phyloP scores from a whole-genome alignment of 2,329 filamentous ascomycete species.

The Emergomyces orientalis region DNA sequence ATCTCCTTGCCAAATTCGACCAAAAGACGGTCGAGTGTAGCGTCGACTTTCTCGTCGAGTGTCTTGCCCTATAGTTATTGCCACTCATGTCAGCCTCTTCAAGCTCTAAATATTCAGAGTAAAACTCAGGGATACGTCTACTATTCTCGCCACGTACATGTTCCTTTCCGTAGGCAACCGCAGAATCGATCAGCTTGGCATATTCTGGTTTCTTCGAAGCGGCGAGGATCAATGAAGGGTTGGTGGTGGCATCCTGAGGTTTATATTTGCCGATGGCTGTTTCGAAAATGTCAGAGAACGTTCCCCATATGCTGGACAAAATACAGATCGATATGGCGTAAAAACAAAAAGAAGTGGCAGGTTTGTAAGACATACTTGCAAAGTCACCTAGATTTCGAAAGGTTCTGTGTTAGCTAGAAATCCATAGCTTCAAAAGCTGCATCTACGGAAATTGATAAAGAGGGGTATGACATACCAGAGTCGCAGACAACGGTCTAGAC shows the following conservation, averaged over 20 bases:
- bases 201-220: slow-evolving; percentile 98
- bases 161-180: slow-evolving; percentile 76
- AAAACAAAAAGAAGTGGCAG: background rate
- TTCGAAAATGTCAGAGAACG: slow-evolving; percentile 27
- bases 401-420: slow-evolving; percentile 22
- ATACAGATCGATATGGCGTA: background rate
- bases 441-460: slow-evolving; percentile 1
- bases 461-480: slow-evolving; percentile 58
- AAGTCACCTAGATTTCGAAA: slow-evolving; percentile 54
- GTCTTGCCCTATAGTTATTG: slow-evolving; percentile 41
- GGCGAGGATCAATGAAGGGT: slow-evolving; percentile 96
- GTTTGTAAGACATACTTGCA: slow-evolving; percentile 51
- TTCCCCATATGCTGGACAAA: background rate
- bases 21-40: slow-evolving; percentile 82
- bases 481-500: slow-evolving; percentile 85
- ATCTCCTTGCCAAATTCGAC: slow-evolving; percentile 99
- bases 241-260: slow-evolving; percentile 99
- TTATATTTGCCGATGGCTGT: slow-evolving; percentile 98
- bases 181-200: slow-evolving; percentile 78
- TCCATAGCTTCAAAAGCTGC: slow-evolving; percentile 19
- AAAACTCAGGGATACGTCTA: slow-evolving; percentile 6
- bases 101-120: background rate
- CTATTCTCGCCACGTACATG: slow-evolving; percentile 41
- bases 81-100: background rate
- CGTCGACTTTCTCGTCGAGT: slow-evolving; percentile 75